Base-by-base conservation (phyloP, 2,329 filamentous ascomycete species). In the Nannizziopsis arthrosporioides region DNA sequence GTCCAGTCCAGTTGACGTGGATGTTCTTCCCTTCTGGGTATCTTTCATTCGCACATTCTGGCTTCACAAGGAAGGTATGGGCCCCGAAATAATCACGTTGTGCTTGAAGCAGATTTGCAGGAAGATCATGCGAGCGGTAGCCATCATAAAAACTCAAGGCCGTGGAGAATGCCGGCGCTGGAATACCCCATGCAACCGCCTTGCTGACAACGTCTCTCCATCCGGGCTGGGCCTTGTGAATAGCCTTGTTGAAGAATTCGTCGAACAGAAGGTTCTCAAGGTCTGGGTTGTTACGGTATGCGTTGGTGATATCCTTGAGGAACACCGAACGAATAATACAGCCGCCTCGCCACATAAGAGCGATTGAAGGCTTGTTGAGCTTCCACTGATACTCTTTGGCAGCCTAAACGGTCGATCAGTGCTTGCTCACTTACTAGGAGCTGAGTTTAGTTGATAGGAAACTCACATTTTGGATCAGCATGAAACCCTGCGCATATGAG, bases 291-390 rank as follows among this genome's bases (percentile, higher is more conserved):
- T 79, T 81, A 73, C 90, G 90, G 81, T 95, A 98, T 47, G 92
- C 92, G 57, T 83, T 83, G 61, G 92, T 98, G 74, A 98, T 98
- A 70, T 98, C 90, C 82, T 96, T 96, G 58, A 98, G 76, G 87
- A 98, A 98, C 66, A 98, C 92, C 57, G 92, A 96, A 71, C 92
- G 90, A 75, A 98, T 98, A 63, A 98, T 98, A 80, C 92, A 98
- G 61, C 92, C 92, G 75, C 92, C 92, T 69, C 92, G 87, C 92
- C 92, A 98, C 92, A 98, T 98, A 67, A 98, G 84, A 61, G 92
- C 92, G 65, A 98, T 98, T 62, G 93, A 94, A 57, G 92, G 92
- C 84, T 96, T 96, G 84, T 98, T 95, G 61, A 98, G 84, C 80
- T 95, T 95, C 92, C 92, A 98, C 61, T 73, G 72, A 76, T 93